Conservation (phyloP, 176 grass and related monocot genomes). For the Bromus sterilis region DNA sequence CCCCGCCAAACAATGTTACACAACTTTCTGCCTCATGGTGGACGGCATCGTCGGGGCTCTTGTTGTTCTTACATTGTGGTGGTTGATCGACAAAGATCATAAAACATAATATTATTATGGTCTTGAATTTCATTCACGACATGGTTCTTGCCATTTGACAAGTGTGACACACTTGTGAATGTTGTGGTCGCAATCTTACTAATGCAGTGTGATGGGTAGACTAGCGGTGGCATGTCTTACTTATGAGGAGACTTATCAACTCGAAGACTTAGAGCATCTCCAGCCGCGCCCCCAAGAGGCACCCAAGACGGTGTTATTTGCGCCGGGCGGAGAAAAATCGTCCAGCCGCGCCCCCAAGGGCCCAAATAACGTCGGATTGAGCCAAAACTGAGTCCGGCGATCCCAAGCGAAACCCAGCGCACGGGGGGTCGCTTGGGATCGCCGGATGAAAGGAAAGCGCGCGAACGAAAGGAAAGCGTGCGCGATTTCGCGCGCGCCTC, state of each 20-base stretch:
- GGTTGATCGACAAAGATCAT: not conserved
- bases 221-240: not conserved
- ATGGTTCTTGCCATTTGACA: not conserved
- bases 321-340: no score
- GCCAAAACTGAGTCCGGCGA: no score
- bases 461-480: no score
- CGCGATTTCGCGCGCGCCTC: no score
- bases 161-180: not conserved
- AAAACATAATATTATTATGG: not conserved
- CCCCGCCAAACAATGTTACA: not conserved
- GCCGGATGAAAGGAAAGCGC: no score
- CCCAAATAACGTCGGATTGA: no score
- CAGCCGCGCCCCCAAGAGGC: no score
- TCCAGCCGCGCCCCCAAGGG: no score
- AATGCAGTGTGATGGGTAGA: not conserved
- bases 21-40: not conserved
- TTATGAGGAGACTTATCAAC: not conserved
- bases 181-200: not conserved
- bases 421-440: no score
- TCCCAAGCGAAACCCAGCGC: no score
- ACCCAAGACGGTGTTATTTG: no score
- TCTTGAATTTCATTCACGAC: not conserved
- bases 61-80: not conserved
- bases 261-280: not conserved
- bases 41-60: not conserved